Conservation (phyloP, 192 early-diverging fungal genomes). For the Linnemannia exigua region DNA sequence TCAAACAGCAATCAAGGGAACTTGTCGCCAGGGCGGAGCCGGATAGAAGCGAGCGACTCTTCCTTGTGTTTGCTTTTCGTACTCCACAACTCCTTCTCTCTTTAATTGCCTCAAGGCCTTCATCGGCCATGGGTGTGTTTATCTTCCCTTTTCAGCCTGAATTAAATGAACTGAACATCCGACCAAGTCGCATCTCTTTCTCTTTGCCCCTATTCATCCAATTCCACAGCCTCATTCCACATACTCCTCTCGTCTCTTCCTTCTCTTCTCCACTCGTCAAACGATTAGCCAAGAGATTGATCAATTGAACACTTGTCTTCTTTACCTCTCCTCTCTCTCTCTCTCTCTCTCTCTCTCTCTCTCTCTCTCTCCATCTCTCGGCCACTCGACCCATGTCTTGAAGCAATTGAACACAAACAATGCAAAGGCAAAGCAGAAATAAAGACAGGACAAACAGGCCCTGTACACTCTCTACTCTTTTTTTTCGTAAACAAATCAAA, state of each 20-base stretch:
- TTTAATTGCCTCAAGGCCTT: background rate
- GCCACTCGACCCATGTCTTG: background rate
- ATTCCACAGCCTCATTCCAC: background rate
- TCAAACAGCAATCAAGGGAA: background rate
- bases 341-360: background rate
- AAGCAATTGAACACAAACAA: constrained; percentile 4
- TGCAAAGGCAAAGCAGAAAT: background rate
- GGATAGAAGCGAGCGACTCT: background rate
- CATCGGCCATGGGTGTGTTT: background rate
- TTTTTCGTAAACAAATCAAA: background rate
- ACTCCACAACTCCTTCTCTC: background rate
- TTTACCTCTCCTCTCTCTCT: background rate
- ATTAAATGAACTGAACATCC: background rate
- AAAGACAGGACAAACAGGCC: constrained; percentile 3
- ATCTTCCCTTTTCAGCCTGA: constrained; percentile 12
- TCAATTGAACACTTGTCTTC: background rate
- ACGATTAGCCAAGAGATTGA: background rate
- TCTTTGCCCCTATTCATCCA: background rate
- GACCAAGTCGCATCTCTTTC: background rate
- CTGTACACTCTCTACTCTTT: background rate
- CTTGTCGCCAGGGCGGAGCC: background rate
- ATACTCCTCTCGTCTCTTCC: background rate
- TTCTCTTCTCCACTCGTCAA: background rate
- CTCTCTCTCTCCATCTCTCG: background rate
- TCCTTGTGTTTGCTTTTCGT: background rate